Evolutionary conservation across 129 eudicot species (phyloP).

Genomic region (Artemisia tridentata): DNA sequence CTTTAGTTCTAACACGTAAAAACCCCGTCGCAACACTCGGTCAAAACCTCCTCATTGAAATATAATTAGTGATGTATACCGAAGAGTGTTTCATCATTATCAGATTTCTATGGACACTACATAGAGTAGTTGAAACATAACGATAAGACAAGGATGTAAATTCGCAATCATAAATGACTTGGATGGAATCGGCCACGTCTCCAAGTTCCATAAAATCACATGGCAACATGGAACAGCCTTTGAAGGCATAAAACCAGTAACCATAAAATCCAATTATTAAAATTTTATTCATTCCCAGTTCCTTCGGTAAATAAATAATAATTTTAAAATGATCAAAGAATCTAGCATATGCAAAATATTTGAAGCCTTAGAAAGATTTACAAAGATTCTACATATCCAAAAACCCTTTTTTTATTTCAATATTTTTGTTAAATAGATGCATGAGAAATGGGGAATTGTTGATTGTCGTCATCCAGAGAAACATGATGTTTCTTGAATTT

Average conservation of each 20-base stretch:
- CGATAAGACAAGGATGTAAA: background rate
- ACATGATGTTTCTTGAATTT: background rate
- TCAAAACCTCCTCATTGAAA: too few species aligned
- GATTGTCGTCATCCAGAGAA: conserved; percentile 11
- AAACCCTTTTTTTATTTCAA: background rate
- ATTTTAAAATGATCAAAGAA: conserved; percentile 16
- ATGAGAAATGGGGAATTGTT: conserved; percentile 26
- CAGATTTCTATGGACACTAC: too few species aligned
- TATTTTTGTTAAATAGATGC: conserved; percentile 16
- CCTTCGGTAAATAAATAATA: conserved; percentile 4
- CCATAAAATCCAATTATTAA: conserved; percentile 21
- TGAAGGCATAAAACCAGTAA: conserved; percentile 28
- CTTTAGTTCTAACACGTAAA: too few species aligned
- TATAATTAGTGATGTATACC: too few species aligned
- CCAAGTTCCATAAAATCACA: conserved; percentile 29
- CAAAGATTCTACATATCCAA: conserved; percentile 27
- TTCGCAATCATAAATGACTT: background rate
- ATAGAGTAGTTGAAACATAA: background rate
- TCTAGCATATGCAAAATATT: conserved; percentile 33
- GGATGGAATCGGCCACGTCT: conserved; percentile 31
- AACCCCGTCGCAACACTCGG: too few species aligned
- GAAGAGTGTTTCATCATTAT: too few species aligned
- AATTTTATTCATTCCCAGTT: conserved; percentile 6
- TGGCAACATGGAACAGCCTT: conserved; percentile 29
- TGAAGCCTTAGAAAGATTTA: conserved; percentile 32